Evolutionary conservation across 139 green algal species (phyloP).

Genomic region (Auxenochlorella pyrenoidosa): DNA sequence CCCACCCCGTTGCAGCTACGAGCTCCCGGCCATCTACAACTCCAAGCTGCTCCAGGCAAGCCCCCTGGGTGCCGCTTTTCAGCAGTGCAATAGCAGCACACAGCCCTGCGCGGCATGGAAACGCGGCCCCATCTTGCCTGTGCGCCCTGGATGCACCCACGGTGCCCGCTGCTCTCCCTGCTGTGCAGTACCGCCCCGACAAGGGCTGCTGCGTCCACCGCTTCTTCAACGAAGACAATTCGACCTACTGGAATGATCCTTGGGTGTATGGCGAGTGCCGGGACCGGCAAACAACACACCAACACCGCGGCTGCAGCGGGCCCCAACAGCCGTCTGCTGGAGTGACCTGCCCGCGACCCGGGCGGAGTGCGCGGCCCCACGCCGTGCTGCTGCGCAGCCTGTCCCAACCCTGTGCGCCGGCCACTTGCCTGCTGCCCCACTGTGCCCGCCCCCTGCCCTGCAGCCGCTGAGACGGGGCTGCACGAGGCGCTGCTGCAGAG

Average conservation of each 20-base stretch:
- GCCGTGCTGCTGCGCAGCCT: too few species aligned
- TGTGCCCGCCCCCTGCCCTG: too few species aligned
- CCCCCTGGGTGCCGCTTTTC: background rate
- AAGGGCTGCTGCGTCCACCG: conserved; percentile 11
- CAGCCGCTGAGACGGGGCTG: conserved; percentile 53
- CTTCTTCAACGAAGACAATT: conserved; percentile 3
- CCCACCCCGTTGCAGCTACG: conserved; percentile 35
- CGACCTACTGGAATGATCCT: background rate
- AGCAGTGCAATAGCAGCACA: too few species aligned
- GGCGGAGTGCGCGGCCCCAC: too few species aligned
- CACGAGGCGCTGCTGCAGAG: conserved; percentile 68
- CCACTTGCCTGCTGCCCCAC: background rate
- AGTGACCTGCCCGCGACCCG: too few species aligned
- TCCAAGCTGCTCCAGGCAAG: conserved; percentile 56
- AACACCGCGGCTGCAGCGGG: too few species aligned
- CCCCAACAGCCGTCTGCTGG: too few species aligned
- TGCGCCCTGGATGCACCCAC: too few species aligned
- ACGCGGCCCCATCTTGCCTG: too few species aligned
- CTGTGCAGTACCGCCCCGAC: conserved; percentile 62
- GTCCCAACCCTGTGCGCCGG: background rate
- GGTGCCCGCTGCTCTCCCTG: background rate
- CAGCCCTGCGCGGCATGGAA: too few species aligned
- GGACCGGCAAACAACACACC: too few species aligned
- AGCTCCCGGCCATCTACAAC: conserved; percentile 54
- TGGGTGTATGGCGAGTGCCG: background rate